These are phyloP conservation scores for Dioscorea zingiberensis DNA, from an alignment of 106 monocot genomes.

Conservation along the genomic window DNA sequence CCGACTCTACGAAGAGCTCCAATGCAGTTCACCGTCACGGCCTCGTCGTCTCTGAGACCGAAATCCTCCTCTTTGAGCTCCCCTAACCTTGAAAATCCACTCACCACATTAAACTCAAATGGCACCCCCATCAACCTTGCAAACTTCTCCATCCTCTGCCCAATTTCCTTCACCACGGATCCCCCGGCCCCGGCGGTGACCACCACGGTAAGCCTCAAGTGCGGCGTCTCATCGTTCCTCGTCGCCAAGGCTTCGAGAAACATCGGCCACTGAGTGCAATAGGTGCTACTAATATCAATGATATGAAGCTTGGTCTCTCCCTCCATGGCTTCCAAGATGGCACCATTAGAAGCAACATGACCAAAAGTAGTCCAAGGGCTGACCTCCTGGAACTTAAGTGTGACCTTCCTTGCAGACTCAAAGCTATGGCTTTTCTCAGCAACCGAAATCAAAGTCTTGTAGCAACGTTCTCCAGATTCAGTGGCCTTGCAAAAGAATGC, in stretches of 20 bases:
- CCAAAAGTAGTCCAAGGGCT: conserved; percentile 63
- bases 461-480: conserved; percentile 21
- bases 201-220: conserved; percentile 37
- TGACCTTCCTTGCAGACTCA: conserved; percentile 36
- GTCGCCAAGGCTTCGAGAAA: conserved; percentile 40
- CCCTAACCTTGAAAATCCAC: neutral
- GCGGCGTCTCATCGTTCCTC: conserved; percentile 38
- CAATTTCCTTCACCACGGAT: conserved; percentile 38
- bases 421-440: conserved; percentile 36
- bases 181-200: conserved; percentile 4
- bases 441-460: conserved; percentile 19
- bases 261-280: conserved; percentile 55
- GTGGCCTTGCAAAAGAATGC: conserved; percentile 47
- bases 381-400: conserved; percentile 49
- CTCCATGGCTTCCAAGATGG: conserved; percentile 42
- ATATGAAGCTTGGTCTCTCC: conserved; percentile 42
- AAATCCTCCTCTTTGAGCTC: conserved; percentile 28
- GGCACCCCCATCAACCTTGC: conserved; percentile 56
- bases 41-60: conserved; percentile 28
- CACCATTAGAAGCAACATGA: conserved; percentile 43
- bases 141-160: conserved; percentile 49
- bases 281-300: conserved; percentile 47
- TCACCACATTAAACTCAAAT: conserved; percentile 37
- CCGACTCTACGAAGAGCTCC: conserved; percentile 26
- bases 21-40: conserved; percentile 42